Evolutionary conservation across 2,329 filamentous ascomycete genomes (phyloP).

Genomic region (Xylariaceae sp.): DNA sequence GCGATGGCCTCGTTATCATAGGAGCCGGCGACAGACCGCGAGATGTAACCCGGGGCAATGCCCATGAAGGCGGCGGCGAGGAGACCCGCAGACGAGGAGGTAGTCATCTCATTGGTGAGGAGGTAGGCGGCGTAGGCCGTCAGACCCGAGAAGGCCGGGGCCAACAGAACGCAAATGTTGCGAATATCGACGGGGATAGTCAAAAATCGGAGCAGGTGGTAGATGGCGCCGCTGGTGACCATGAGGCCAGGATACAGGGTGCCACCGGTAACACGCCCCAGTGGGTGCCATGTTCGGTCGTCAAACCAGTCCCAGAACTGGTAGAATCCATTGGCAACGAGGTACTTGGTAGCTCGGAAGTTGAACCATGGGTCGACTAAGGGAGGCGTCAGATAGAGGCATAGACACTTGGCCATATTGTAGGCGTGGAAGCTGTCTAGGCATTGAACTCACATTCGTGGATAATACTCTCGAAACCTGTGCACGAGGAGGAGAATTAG

Average conservation of each 20-base stretch:
- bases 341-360: slow-evolving; percentile 96
- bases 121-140: slow-evolving; percentile 92
- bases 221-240: slow-evolving; percentile 97
- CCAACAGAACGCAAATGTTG: slow-evolving; percentile 96
- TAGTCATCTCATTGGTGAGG: slow-evolving; percentile 93
- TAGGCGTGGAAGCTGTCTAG: too few relatives aligned
- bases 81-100: slow-evolving; percentile 89
- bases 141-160: slow-evolving; percentile 87
- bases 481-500: background rate
- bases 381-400: slow-evolving; percentile 16
- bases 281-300: slow-evolving; percentile 98
- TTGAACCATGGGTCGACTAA: slow-evolving; percentile 99
- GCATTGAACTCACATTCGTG: slow-evolving; percentile 79
- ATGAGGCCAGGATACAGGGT: slow-evolving; percentile 98
- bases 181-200: slow-evolving; percentile 94
- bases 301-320: slow-evolving; percentile 99
- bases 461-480: slow-evolving; percentile 97
- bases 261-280: slow-evolving; percentile 95
- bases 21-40: slow-evolving; percentile 91
- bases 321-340: slow-evolving; percentile 95
- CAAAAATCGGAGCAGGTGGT: slow-evolving; percentile 83
- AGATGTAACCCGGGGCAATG: slow-evolving; percentile 95
- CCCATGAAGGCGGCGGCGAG: slow-evolving; percentile 96
- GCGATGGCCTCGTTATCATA: slow-evolving; percentile 99
- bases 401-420: background rate